phyloP scores from a whole-genome alignment of 257 asterid genomes.

The Lycium ferocissimum region DNA sequence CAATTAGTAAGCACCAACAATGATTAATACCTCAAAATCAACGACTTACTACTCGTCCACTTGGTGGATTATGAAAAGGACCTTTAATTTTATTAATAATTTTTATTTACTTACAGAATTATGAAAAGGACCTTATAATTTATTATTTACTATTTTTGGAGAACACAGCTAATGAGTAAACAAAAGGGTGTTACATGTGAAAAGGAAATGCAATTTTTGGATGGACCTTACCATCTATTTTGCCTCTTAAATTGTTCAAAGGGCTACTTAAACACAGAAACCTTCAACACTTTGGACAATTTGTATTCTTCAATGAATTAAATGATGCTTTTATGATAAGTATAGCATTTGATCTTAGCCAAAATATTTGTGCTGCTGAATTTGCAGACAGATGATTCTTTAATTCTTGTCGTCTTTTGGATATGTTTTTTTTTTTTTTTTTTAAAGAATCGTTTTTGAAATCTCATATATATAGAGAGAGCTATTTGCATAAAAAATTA shows the following conservation, averaged over 20 bases:
- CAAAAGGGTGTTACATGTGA: background rate
- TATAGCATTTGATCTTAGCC: constrained; percentile 1
- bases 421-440: background rate
- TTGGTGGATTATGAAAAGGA: background rate
- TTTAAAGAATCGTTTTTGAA: background rate
- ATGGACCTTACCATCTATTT: constrained; percentile 12
- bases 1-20: background rate
- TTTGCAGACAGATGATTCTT: background rate
- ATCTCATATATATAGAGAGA: background rate
- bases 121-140: constrained; percentile 4
- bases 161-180: background rate
- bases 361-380: background rate
- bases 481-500: background rate
- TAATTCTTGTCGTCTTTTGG: constrained; percentile 7
- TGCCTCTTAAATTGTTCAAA: constrained; percentile 29
- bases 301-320: constrained; percentile 19
- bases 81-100: background rate
- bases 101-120: background rate
- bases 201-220: background rate
- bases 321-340: background rate
- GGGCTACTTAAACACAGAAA: background rate
- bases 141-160: background rate
- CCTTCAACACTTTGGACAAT: constrained; percentile 25
- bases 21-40: background rate
- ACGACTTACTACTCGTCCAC: background rate